phyloP scores from a whole-genome alignment of 768 basidiomycete genomes.

The Tremella fuciformis region DNA sequence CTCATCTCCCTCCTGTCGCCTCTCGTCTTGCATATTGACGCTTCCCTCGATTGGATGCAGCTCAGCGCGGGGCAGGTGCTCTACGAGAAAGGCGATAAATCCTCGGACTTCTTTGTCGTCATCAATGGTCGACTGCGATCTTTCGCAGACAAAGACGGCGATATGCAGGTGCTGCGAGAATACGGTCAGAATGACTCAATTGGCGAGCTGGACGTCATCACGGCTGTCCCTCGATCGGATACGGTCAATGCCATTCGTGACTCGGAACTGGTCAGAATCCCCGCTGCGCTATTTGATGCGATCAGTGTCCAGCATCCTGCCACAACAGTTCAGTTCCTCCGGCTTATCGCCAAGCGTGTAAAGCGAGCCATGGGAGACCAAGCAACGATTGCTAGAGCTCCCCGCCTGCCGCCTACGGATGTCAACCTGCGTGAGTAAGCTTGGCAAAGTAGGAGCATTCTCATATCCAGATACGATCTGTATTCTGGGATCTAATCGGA shows the following conservation, averaged over 20 bases:
- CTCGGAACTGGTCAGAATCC: constrained; percentile 94
- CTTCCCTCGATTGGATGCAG: constrained; percentile 97
- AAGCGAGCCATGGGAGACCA: constrained; percentile 65
- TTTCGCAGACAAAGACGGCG: constrained; percentile 73
- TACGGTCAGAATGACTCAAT: constrained; percentile 97
- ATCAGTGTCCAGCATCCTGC: constrained; percentile 57
- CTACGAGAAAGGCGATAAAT: constrained; percentile 83
- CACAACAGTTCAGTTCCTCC: constrained; percentile 51
- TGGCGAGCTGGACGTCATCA: constrained; percentile 96
- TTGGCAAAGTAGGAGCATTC: no score
- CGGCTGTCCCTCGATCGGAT: constrained; percentile 75
- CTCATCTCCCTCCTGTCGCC: constrained; percentile 91
- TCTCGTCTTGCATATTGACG: constrained; percentile 92
- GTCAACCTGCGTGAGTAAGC: constrained; percentile 39
- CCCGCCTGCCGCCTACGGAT: constrained; percentile 10
- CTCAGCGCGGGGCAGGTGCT: constrained; percentile 87
- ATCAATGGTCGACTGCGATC: constrained; percentile 83
- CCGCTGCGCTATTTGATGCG: constrained; percentile 94
- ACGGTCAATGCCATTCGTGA: constrained; percentile 98
- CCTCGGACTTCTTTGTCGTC: constrained; percentile 94
- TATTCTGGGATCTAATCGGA: constrained; percentile 78
- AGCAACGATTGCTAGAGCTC: constrained; percentile 5
- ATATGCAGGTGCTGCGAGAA: constrained; percentile 80
- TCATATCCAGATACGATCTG: constrained; percentile 67
- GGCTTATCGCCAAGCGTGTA: constrained; percentile 82